phyloP scores from a whole-genome alignment of 2,329 filamentous ascomycete genomes.

The Lizonia empirigonia region DNA sequence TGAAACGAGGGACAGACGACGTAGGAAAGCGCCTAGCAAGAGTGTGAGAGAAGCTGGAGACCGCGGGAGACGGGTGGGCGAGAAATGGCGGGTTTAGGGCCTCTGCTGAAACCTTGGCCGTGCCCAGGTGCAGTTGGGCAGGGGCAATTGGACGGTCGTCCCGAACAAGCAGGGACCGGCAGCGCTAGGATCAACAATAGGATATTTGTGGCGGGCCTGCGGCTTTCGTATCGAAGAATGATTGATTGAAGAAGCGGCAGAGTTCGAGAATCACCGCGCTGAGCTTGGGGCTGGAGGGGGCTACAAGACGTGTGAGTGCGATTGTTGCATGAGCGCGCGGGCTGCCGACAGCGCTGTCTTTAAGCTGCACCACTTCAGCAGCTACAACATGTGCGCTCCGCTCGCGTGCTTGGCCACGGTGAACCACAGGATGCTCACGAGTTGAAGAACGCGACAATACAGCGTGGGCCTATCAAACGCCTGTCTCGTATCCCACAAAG shows the following conservation, averaged over 20 bases:
- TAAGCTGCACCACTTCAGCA: constrained; percentile 10
- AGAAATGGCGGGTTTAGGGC: constrained; percentile 35
- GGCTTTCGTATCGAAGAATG: constrained; percentile 22
- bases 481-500: constrained; percentile 11
- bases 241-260: constrained; percentile 21
- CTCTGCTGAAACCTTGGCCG: constrained; percentile 36
- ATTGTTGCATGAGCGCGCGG: neutral
- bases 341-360: constrained; percentile 5
- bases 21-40: constrained; percentile 24
- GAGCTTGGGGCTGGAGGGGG: constrained; percentile 5
- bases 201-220: constrained; percentile 18
- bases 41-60: constrained; percentile 28
- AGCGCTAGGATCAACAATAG: constrained; percentile 25
- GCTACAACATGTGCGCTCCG: constrained; percentile 13
- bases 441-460: constrained; percentile 32
- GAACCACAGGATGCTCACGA: constrained; percentile 18
- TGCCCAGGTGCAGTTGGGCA: too few species aligned
- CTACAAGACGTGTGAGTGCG: neutral
- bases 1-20: constrained; percentile 46
- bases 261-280: constrained; percentile 30
- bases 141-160: constrained; percentile 24
- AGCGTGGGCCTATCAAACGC: constrained; percentile 24
- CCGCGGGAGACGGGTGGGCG: constrained; percentile 21
- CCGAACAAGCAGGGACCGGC: constrained; percentile 39
- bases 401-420: constrained; percentile 24